Evolutionary conservation across 2,329 filamentous ascomycete genomes (phyloP).

Genomic region (Ophiocordyceps australis): DNA sequence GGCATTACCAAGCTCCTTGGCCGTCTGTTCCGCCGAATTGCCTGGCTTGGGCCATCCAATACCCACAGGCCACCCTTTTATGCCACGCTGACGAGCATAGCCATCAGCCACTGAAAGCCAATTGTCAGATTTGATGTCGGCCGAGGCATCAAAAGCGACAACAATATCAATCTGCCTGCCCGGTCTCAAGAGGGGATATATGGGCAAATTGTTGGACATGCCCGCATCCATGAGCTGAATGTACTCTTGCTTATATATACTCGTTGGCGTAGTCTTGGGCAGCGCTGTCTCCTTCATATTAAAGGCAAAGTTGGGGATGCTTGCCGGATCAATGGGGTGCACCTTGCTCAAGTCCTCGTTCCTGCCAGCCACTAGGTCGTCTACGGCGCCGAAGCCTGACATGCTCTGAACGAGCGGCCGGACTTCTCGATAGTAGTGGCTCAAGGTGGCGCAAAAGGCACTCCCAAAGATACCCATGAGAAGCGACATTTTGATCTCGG

Average conservation of each 20-base stretch:
- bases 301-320: constrained; percentile 75
- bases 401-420: constrained; percentile 63
- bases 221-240: constrained; percentile 88
- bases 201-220: constrained; percentile 95
- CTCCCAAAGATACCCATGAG: constrained; percentile 92
- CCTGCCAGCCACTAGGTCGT: constrained; percentile 65
- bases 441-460: constrained; percentile 88
- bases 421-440: constrained; percentile 90
- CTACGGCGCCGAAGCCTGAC: constrained; percentile 57
- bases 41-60: constrained; percentile 71
- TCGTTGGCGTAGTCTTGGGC: constrained; percentile 59
- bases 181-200: constrained; percentile 81
- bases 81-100: constrained; percentile 73
- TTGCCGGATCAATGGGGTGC: constrained; percentile 84
- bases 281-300: constrained; percentile 64
- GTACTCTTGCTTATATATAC: constrained; percentile 51
- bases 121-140: constrained; percentile 84
- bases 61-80: constrained; percentile 89
- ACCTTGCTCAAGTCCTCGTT: constrained; percentile 78
- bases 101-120: constrained; percentile 92
- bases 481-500: constrained; percentile 68
- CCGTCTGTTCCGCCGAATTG: constrained; percentile 39
- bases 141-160: constrained; percentile 85
- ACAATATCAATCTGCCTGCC: constrained; percentile 80
- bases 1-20: constrained; percentile 46